These are phyloP conservation scores for Trypanosoma scelopori DNA, from an alignment of 208 protist species.

Conservation along the genomic window DNA sequence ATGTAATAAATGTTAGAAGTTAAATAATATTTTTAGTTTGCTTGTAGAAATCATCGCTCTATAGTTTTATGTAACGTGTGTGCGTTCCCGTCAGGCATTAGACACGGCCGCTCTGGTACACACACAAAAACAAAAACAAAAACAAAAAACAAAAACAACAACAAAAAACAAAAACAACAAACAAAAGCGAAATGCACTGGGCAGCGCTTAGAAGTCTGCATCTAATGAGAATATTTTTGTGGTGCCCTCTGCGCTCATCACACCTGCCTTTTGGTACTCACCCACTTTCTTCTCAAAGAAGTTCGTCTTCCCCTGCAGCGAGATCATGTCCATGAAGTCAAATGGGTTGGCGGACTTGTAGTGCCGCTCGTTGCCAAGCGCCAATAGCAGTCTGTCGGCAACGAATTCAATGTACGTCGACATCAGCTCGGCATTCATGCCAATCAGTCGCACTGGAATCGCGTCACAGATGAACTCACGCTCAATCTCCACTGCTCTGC, in stretches of 20 bases:
- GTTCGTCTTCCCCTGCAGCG: slow-evolving; percentile 98
- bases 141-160: no score
- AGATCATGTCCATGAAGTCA: slow-evolving; percentile 99
- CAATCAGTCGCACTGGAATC: slow-evolving; percentile 98
- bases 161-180: no score
- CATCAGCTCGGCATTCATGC: slow-evolving; percentile 99
- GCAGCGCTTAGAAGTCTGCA: slow-evolving; percentile 83
- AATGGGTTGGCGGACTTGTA: slow-evolving; percentile 99
- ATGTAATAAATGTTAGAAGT: no score
- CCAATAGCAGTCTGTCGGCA: slow-evolving; percentile 97
- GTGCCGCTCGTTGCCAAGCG: slow-evolving; percentile 93
- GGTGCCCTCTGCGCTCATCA: slow-evolving; percentile 85
- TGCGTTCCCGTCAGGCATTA: no score
- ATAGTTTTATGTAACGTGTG: no score
- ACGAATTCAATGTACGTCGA: slow-evolving; percentile 99
- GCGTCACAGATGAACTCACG: slow-evolving; percentile 97
- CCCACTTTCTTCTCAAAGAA: slow-evolving; percentile 99
- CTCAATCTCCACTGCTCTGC: slow-evolving; percentile 95
- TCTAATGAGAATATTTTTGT: slow-evolving; percentile 88
- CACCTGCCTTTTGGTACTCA: slow-evolving; percentile 98
- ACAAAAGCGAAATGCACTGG: no score
- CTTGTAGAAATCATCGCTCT: no score
- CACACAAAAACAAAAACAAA: no score
- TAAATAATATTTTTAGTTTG: no score
- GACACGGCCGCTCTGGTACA: no score